A percentile compares a stretch with the other conserved stretches of the same genome.
Evolutionary conservation across 1,139 yeast species (phyloP).

Genomic region (Taphrina confusa): DNA sequence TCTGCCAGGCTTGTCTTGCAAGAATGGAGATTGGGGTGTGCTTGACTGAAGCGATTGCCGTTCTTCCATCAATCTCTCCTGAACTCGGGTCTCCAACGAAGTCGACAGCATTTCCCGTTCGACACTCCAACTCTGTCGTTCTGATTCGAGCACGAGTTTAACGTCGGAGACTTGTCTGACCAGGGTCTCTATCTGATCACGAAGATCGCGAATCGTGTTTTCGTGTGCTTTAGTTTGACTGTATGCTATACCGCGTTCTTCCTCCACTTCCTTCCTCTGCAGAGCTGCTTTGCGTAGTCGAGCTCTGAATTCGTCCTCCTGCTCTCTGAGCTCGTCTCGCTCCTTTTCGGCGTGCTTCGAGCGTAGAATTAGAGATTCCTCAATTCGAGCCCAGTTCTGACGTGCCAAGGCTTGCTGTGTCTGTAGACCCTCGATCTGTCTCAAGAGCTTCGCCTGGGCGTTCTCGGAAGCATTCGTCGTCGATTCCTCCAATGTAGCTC

Average conservation of each 20-base stretch:
- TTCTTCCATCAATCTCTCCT: constrained; percentile 20
- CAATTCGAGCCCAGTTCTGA: constrained; percentile 67
- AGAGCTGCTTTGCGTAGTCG: constrained; percentile 45
- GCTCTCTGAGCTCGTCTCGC: constrained; percentile 38
- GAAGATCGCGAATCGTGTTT: constrained; percentile 34
- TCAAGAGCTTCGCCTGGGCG: constrained; percentile 45
- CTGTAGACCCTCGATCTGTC: constrained; percentile 60
- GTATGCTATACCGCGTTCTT: constrained; percentile 34
- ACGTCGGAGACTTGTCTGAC: background rate
- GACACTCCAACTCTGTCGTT: constrained; percentile 4
- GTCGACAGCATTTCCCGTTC: background rate
- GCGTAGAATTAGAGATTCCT: constrained; percentile 55
- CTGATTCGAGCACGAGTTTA: background rate
- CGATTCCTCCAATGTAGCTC: constrained; percentile 51
- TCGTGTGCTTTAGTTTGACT: constrained; percentile 33
- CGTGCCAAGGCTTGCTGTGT: constrained; percentile 66
- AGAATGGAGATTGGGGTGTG: background rate
- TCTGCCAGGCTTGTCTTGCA: background rate
- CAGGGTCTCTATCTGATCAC: constrained; percentile 24
- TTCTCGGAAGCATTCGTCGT: constrained; percentile 42
- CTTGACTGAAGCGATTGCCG: constrained; percentile 1
- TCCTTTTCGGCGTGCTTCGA: constrained; percentile 52
- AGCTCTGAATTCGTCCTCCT: constrained; percentile 43
- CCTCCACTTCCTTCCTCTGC: constrained; percentile 38
- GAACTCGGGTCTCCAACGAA: constrained; percentile 10